Base-by-base conservation (phyloP, 208 protist genomes). In the Acanthamoeba healyi region DNA sequence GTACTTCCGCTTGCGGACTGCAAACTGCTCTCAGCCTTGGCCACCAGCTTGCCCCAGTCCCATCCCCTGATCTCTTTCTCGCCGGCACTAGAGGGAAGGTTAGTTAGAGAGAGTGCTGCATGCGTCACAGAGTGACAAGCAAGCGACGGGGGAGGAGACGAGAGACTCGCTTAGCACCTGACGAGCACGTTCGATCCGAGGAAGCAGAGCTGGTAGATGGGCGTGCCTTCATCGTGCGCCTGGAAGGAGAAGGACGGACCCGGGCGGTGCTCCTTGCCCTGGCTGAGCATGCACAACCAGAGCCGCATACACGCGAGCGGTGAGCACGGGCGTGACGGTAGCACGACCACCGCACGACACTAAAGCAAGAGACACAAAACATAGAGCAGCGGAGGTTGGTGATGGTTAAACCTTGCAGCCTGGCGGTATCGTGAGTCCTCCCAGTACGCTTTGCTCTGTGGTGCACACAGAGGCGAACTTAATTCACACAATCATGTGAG, bases 21-120 rank as follows among this genome's bases (percentile, higher is more conserved):
- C 10, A 24, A 26, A 7, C 70, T 29, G 40, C 7, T 34, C 36
- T 79, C 70, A 9, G 70, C 70, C 70, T 44, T 79, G 34, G 70
- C 70, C 15, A 79, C 36, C 38, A 79, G 70, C 36, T 79, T 79
- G 70, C 70, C 36, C 70, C 70, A 79, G 70, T 79, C 70, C 70
- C 70, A 79, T 19, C 70, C 70, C 29, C 46, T 79, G 34, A 79
- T 79, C 29, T 79, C 70, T 36, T 79, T 79, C 32, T 79, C 70
- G 32, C 70, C 70, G 29, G 70, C 70, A 24, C 70, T 79, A 36
- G 22, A 6, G 22, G 58, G 7, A 0, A 17, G 4, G 54, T 58
- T 14, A 22, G 5, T 79, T 17, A n/a, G 32, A 10, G 29, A 32
- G 70, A 10, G 12, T 74, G 36, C 65, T 40, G 65, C n/a, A 40